Base-by-base conservation (phyloP, 768 basidiomycete genomes). In the Arthromyces matolae region DNA sequence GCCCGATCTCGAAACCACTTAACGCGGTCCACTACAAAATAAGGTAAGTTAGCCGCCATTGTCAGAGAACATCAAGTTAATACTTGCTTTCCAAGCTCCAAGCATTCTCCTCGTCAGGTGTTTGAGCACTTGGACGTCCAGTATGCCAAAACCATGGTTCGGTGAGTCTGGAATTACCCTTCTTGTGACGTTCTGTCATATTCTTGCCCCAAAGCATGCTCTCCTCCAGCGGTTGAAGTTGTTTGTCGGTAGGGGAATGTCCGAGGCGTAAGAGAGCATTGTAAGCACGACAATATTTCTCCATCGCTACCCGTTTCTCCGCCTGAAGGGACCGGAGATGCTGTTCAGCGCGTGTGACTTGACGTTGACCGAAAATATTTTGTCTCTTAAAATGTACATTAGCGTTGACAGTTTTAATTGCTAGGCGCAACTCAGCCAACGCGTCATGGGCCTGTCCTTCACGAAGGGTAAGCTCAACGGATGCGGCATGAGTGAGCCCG, bases 1-100 rank as follows among this genome's bases (percentile, higher is more conserved):
- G 64, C 61, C 8, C 53, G 55, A 19, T 63, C 60, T 23, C 57
- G 52, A 41, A 64, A 66, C 57, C 60, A 66, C 31, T 63, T 60
- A 3, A 60, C 65, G n/a, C 54, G 51, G 32, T 49, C 54, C 52
- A 59, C 60, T 63, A n/a, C 34, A 3, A 37, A 35, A n/a, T 8
- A 44, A 44, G n/a, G n/a, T n/a, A n/a, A n/a, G n/a, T n/a, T n/a
- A n/a, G n/a, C n/a, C n/a, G n/a, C n/a, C n/a, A n/a, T n/a, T n/a
- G n/a, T n/a, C n/a, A n/a, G n/a, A n/a, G n/a, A n/a, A n/a, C n/a
- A 14, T 22, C 23, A 25, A 29, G n/a, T n/a, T n/a, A 38, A 16
- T 16, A 47, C 57, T 43, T 46, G 62, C 61, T 18, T 49, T 64
- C 63, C n/a, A 52, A 8, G 32, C 54, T 54, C 61, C 63, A 64